phyloP scores from a whole-genome alignment of 495 filamentous ascomycete species.

The Penicillium dipodomyicola region DNA sequence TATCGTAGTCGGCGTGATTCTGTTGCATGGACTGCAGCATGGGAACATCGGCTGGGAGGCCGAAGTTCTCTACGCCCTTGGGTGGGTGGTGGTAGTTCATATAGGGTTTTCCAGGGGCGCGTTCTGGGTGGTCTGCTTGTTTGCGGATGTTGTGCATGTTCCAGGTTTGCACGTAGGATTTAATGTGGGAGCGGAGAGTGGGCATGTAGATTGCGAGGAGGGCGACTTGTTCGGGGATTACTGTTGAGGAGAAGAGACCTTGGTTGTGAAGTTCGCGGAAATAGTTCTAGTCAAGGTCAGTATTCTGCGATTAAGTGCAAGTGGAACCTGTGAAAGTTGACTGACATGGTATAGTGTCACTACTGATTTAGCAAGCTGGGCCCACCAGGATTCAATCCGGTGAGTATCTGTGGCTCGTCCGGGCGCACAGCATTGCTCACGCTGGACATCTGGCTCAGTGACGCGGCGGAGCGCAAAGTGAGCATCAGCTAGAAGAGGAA shows the following conservation, averaged over 20 bases:
- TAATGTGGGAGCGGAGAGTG: slow-evolving; percentile 16
- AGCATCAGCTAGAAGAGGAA: slow-evolving; percentile 15
- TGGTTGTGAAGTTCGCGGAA: slow-evolving; percentile 14
- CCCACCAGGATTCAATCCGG: slow-evolving; percentile 23
- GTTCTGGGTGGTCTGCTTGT: slow-evolving; percentile 17
- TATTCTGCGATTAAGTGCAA: neutral
- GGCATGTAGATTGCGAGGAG: slow-evolving; percentile 22
- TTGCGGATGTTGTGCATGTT: slow-evolving; percentile 20
- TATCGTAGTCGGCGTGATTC: neutral
- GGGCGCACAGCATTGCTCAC: slow-evolving; percentile 13
- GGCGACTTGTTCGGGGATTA: slow-evolving; percentile 19
- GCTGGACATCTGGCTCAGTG: slow-evolving; percentile 6
- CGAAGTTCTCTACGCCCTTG: slow-evolving; percentile 16
- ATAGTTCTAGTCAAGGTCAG: slow-evolving; percentile 13
- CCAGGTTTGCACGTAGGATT: slow-evolving; percentile 17
- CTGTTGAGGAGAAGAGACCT: slow-evolving; percentile 11
- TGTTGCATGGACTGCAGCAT: slow-evolving; percentile 11
- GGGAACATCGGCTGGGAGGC: slow-evolving; percentile 6
- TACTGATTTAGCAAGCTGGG: slow-evolving; percentile 13
- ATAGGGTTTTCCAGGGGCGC: slow-evolving; percentile 19
- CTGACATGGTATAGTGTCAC: slow-evolving; percentile 15
- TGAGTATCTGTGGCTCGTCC: slow-evolving; percentile 18
- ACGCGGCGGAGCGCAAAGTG: slow-evolving; percentile 30
- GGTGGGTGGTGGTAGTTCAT: slow-evolving; percentile 20
- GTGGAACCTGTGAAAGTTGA: neutral